phyloP scores from a whole-genome alignment of 2,329 filamentous ascomycete genomes.

The Elsinoe fawcettii region DNA sequence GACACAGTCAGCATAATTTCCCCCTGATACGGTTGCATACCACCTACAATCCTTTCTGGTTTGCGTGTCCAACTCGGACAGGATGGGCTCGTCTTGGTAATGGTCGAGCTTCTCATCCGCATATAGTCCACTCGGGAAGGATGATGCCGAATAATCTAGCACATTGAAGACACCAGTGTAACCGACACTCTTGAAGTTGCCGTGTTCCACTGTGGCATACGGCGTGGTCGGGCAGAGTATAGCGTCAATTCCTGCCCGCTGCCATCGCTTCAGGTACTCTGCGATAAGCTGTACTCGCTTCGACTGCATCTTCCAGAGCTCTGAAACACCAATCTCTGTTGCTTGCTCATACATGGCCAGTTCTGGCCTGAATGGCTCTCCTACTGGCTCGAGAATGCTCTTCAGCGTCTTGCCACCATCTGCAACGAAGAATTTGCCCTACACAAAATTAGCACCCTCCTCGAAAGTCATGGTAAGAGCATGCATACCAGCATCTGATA shows the following conservation, averaged over 20 bases:
- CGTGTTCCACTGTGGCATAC: conserved; percentile 36
- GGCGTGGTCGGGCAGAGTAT: conserved; percentile 42
- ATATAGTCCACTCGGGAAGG: conserved; percentile 36
- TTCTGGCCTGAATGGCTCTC: conserved; percentile 43
- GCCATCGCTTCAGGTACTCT: conserved; percentile 41
- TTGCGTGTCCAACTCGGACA: conserved; percentile 17
- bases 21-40: too few relatives aligned
- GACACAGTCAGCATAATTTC: background rate
- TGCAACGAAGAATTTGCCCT: conserved; percentile 40
- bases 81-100: conserved; percentile 22
- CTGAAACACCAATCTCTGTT: conserved; percentile 34
- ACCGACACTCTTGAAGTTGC: conserved; percentile 39
- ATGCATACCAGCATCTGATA: conserved; percentile 41
- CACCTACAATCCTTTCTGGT: conserved; percentile 19
- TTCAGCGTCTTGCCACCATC: conserved; percentile 45
- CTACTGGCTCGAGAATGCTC: conserved; percentile 34
- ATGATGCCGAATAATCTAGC: conserved; percentile 40
- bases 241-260: conserved; percentile 36
- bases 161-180: conserved; percentile 43
- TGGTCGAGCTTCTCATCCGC: conserved; percentile 35
- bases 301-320: conserved; percentile 44
- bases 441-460: background rate
- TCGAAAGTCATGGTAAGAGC: conserved; percentile 15
- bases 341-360: conserved; percentile 40
- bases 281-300: conserved; percentile 37